These are phyloP conservation scores for Yueomyces sinensis DNA, from an alignment of 805 yeast species.

Conservation along the genomic window DNA sequence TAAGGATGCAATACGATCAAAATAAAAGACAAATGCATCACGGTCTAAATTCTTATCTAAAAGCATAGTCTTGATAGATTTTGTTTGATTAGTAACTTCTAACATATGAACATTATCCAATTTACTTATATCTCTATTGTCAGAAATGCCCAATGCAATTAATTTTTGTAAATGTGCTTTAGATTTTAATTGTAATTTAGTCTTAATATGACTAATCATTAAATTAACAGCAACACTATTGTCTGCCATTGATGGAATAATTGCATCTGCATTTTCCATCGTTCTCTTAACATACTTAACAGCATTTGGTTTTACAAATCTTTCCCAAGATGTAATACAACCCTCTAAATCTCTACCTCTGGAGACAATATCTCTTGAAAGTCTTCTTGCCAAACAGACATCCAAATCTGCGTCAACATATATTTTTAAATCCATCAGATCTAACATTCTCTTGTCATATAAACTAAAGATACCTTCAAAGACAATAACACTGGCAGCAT, in stretches of 20 bases:
- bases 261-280: conserved; percentile 64
- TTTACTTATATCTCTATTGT: conserved; percentile 5
- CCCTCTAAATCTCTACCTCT: conserved; percentile 79
- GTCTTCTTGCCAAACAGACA: conserved; percentile 77
- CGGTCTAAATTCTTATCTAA: conserved; percentile 41
- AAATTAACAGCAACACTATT: conserved; percentile 68
- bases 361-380: conserved; percentile 73
- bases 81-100: conserved; percentile 46
- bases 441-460: conserved; percentile 53
- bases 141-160: conserved; percentile 29
- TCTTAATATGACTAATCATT: conserved; percentile 66
- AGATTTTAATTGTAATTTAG: conserved; percentile 56
- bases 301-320: conserved; percentile 86
- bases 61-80: conserved; percentile 60
- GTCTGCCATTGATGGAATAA: conserved; percentile 85
- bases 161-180: conserved; percentile 52
- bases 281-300: conserved; percentile 54
- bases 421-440: conserved; percentile 72
- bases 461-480: conserved; percentile 86
- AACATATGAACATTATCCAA: conserved; percentile 20
- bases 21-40: conserved; percentile 75
- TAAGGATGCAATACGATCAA: conserved; percentile 67
- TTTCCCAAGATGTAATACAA: conserved; percentile 79
- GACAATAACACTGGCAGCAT: conserved; percentile 89
- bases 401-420: conserved; percentile 93